Conservation (phyloP, 768 basidiomycete species). For the Russula virescens region DNA sequence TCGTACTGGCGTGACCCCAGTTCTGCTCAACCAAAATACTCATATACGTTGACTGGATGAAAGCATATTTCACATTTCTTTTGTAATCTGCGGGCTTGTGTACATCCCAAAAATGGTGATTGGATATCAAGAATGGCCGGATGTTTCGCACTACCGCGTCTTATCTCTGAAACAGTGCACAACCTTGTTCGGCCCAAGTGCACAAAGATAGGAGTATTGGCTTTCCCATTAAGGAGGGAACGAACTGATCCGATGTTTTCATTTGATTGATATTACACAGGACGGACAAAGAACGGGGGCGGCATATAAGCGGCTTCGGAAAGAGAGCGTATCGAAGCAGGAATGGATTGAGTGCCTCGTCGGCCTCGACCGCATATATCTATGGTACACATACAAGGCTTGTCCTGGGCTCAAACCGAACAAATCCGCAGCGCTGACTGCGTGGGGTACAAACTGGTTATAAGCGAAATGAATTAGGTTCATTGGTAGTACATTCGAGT, state of each 20-base stretch:
- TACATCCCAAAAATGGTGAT: no score
- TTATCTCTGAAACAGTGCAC: no score
- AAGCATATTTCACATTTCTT: no score
- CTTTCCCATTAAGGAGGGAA: no score
- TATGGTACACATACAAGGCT: slow-evolving; percentile 16
- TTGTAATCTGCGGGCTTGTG: no score
- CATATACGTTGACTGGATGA: no score
- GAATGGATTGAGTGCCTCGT: neutral
- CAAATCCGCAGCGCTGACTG: neutral
- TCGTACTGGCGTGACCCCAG: no score
- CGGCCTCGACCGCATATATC: slow-evolving; percentile 2
- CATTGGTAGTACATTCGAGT: neutral
- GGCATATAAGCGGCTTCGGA: neutral
- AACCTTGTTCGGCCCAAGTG: no score
- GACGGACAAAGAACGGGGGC: neutral
- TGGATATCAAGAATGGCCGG: no score
- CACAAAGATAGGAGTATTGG: no score
- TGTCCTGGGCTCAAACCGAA: neutral
- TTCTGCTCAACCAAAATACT: no score
- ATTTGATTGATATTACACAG: neutral
- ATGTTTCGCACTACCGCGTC: no score
- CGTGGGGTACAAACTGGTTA: slow-evolving; percentile 2
- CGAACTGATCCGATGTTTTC: neutral
- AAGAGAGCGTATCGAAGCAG: neutral
- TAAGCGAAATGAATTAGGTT: slow-evolving; percentile 1